These are phyloP conservation scores for Xylaria grammica DNA, from an alignment of 495 filamentous ascomycete genomes.

Conservation along the genomic window DNA sequence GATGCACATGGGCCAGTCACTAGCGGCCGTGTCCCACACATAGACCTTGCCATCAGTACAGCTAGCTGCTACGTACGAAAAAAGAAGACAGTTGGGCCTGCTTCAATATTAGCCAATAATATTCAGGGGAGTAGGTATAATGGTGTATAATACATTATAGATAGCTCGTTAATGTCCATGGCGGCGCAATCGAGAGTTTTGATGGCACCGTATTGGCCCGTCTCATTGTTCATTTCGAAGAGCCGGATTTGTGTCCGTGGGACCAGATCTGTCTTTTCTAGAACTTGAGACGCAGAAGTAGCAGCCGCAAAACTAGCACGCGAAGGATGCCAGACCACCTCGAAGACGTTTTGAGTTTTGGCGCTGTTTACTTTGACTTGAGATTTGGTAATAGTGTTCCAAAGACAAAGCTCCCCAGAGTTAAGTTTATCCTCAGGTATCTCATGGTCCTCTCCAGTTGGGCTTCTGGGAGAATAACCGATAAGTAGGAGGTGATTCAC, in stretches of 20 bases:
- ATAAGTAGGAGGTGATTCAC: slow-evolving; percentile 69
- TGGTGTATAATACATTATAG: slow-evolving; percentile 54
- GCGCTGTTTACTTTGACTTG: slow-evolving; percentile 52
- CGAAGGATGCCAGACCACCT: slow-evolving; percentile 76
- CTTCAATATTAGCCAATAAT: slow-evolving; percentile 40
- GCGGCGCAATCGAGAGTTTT: slow-evolving; percentile 72
- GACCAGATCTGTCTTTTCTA: slow-evolving; percentile 46
- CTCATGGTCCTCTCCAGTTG: slow-evolving; percentile 56
- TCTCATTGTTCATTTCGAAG: slow-evolving; percentile 40
- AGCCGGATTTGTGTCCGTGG: slow-evolving; percentile 57
- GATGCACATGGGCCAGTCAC: slow-evolving; percentile 62
- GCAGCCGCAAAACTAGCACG: slow-evolving; percentile 64
- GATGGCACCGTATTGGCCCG: slow-evolving; percentile 41
- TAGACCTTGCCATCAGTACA: slow-evolving; percentile 85
- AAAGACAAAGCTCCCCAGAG: slow-evolving; percentile 75
- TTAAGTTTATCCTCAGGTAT: slow-evolving; percentile 57
- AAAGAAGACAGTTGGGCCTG: slow-evolving; percentile 50
- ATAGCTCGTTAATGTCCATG: slow-evolving; percentile 85
- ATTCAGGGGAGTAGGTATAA: slow-evolving; percentile 38
- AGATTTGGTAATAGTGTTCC: slow-evolving; percentile 61
- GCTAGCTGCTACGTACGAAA: slow-evolving; percentile 72
- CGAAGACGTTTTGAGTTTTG: slow-evolving; percentile 76
- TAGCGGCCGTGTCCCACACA: slow-evolving; percentile 78
- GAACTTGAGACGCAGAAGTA: slow-evolving; percentile 56
- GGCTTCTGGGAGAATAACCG: slow-evolving; percentile 71